phyloP scores from a whole-genome alignment of 768 basidiomycete genomes.

The Pleurotus sapidus region DNA sequence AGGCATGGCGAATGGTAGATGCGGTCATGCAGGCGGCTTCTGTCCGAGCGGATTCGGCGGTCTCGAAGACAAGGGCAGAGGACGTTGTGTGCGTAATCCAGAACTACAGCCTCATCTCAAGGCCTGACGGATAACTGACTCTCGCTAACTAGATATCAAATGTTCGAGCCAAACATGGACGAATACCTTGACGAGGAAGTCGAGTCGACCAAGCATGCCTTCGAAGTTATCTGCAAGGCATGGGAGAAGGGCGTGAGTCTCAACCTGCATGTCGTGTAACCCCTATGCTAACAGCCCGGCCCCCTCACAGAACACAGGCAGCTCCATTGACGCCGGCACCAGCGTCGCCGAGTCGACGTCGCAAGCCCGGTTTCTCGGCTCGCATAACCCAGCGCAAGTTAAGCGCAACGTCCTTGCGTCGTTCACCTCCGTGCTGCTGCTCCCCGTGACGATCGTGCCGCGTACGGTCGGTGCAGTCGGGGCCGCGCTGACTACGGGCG shows the following conservation, averaged over 20 bases:
- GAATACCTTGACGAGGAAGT: conserved; percentile 96
- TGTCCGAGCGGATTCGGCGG: conserved; percentile 32
- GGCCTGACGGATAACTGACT: no score
- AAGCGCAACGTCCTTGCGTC: conserved; percentile 92
- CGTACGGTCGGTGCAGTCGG: conserved; percentile 71
- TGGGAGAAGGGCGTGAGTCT: conserved; percentile 75
- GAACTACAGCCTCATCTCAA: no score
- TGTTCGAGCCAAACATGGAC: conserved; percentile 98
- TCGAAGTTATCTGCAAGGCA: conserved; percentile 70
- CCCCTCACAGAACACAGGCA: background rate
- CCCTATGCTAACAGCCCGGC: background rate
- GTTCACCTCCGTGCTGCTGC: conserved; percentile 83
- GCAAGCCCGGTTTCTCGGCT: conserved; percentile 67
- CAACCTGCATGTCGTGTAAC: background rate
- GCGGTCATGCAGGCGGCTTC: conserved; percentile 57
- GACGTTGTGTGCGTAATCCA: conserved; percentile 70
- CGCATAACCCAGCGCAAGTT: conserved; percentile 86
- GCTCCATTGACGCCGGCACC: background rate
- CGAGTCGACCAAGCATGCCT: conserved; percentile 70
- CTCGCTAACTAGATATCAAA: conserved; percentile 59
- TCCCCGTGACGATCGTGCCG: conserved; percentile 96
- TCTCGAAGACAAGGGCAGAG: conserved; percentile 60
- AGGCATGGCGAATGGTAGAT: conserved; percentile 86
- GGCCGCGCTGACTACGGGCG: conserved; percentile 65
- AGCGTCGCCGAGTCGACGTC: conserved; percentile 15